These are phyloP conservation scores for Pseudonectria foliicola DNA, from an alignment of 2,329 filamentous ascomycete genomes.

Conservation along the genomic window DNA sequence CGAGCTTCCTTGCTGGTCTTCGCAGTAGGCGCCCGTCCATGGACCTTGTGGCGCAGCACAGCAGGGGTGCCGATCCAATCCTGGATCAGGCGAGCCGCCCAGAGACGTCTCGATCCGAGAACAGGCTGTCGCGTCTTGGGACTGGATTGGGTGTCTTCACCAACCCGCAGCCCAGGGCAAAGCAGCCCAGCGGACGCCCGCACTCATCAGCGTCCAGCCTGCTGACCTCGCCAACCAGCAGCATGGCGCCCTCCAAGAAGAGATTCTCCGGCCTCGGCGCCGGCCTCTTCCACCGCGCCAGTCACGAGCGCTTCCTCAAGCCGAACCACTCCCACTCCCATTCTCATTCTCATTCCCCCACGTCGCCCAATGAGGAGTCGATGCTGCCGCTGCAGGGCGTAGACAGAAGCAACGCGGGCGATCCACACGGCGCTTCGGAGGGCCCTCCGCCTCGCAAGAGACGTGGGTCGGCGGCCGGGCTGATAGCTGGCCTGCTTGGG, in stretches of 20 bases:
- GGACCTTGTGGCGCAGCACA: conserved; percentile 10
- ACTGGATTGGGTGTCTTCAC: conserved; percentile 14
- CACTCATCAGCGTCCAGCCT: conserved; percentile 18
- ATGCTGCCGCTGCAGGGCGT: conserved; percentile 9
- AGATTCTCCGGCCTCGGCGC: conserved; percentile 36
- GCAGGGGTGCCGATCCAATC: conserved; percentile 8
- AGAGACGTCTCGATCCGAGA: conserved; percentile 23
- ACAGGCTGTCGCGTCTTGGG: conserved; percentile 34
- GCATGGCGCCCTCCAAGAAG: conserved; percentile 29
- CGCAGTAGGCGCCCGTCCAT: conserved; percentile 6
- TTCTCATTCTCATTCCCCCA: conserved; percentile 12
- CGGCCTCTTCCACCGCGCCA: conserved; percentile 21
- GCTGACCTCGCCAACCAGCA: conserved; percentile 12
- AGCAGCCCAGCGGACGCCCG: conserved; percentile 8
- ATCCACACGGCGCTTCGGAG: too few relatives aligned
- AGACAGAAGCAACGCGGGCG: conserved; percentile 17
- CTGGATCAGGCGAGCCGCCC: conserved; percentile 11
- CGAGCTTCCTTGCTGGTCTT: conserved; percentile 31
- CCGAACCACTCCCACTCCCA: conserved; percentile 13
- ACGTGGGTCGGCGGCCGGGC: conserved; percentile 23
- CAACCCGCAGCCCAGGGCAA: conserved; percentile 11
- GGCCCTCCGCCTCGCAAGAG: conserved; percentile 17
- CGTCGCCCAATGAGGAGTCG: conserved; percentile 12
- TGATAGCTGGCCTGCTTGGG: conserved; percentile 25
- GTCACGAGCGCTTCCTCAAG: conserved; percentile 8